A percentile compares a stretch with the other conserved stretches of the same genome.
Conservation (phyloP, 2,329 filamentous ascomycete species). For the Aspergillus persii region DNA sequence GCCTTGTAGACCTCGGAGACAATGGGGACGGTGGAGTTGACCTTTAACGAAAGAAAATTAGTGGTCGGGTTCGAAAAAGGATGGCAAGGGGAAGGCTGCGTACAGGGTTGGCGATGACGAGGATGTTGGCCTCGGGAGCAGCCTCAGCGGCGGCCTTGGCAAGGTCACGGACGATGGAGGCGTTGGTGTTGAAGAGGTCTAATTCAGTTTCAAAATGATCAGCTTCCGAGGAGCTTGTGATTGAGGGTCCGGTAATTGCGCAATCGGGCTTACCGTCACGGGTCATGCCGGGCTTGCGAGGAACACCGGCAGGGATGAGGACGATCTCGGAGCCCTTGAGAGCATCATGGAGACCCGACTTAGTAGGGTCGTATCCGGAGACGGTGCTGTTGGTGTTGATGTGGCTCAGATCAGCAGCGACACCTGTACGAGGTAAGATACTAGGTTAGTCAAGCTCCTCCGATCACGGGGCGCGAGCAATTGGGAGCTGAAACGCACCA, state of each 20-base stretch:
- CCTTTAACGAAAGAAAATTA: slow-evolving; percentile 38
- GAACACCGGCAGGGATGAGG: slow-evolving; percentile 96
- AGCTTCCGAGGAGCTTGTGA: not conserved
- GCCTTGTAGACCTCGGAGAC: slow-evolving; percentile 95
- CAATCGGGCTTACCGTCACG: slow-evolving; percentile 69
- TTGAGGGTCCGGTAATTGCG: not conserved
- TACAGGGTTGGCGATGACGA: slow-evolving; percentile 97
- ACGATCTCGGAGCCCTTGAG: slow-evolving; percentile 90
- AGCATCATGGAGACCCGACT: slow-evolving; percentile 71
- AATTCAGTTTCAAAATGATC: not conserved
- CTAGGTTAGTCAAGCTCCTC: not conserved
- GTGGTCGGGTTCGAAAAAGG: not conserved
- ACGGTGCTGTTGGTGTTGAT: slow-evolving; percentile 98
- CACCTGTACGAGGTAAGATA: slow-evolving; percentile 58
- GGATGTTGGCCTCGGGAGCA: slow-evolving; percentile 87
- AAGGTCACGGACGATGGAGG: slow-evolving; percentile 97
- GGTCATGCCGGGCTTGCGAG: slow-evolving; percentile 99
- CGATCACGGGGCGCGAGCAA: not conserved
- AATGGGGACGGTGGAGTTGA: slow-evolving; percentile 99
- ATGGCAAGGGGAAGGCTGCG: slow-evolving; percentile 18
- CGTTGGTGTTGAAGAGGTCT: slow-evolving; percentile 99
- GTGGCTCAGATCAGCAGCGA: slow-evolving; percentile 96
- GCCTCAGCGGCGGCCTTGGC: slow-evolving; percentile 90
- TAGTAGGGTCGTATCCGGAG: slow-evolving; percentile 79
- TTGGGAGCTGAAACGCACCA: slow-evolving; percentile 55